Evolutionary conservation across 73 alveolate species (phyloP).

Genomic region (Paramecium tetraurelia): DNA sequence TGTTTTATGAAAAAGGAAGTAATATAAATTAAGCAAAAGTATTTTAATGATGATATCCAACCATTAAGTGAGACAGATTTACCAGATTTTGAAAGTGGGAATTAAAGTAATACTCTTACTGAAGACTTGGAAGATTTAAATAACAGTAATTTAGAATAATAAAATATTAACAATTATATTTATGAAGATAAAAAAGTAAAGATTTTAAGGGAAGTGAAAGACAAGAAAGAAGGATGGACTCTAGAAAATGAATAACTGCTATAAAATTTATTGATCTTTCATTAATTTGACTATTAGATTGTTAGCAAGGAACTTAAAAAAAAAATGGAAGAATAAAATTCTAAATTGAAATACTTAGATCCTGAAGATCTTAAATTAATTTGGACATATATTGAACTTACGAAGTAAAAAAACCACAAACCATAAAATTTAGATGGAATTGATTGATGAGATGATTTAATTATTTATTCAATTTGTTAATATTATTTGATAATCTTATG

Average conservation of each 20-base stretch:
- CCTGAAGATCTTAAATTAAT: slow-evolving; percentile 6
- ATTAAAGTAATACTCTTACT: not conserved
- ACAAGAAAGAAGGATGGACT: not conserved
- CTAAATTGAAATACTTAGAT: not conserved
- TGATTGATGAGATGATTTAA: not conserved
- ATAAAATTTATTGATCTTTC: not conserved
- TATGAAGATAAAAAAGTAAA: not conserved
- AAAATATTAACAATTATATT: not conserved
- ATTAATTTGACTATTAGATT: not conserved
- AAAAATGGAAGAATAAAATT: not conserved
- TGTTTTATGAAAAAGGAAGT: not conserved
- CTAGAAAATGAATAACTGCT: not conserved
- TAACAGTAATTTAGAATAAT: not conserved
- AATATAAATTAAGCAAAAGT: not conserved
- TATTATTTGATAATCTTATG: not conserved
- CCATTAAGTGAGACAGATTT: not conserved
- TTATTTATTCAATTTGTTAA: not conserved
- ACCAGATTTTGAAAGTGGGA: not conserved
- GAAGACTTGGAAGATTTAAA: not conserved
- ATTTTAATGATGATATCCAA: not conserved
- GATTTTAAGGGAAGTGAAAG: not conserved
- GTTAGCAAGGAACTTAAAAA: not conserved
- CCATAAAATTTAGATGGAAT: not conserved
- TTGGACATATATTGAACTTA: slow-evolving; percentile 16
- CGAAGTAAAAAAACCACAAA: not conserved